phyloP scores from a whole-genome alignment of 495 filamentous ascomycete genomes.

The Chaetomidium leptoderma region DNA sequence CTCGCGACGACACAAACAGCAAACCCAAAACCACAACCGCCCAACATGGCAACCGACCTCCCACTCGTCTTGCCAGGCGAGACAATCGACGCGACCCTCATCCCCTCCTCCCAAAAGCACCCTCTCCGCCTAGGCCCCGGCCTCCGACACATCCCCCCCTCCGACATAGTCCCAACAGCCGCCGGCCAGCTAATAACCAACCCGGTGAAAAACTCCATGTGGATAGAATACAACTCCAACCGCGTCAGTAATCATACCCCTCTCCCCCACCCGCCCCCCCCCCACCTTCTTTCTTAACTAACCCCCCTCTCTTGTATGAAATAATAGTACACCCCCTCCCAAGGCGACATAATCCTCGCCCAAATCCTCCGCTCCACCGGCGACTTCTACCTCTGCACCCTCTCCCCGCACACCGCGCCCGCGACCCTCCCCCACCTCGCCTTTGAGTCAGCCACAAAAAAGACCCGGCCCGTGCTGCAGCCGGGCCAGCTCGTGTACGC shows the following conservation, averaged over 20 bases:
- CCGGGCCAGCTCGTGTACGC: constrained; percentile 81
- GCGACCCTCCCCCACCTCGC: constrained; percentile 79
- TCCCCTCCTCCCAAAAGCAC: constrained; percentile 57
- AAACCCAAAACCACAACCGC: too few species aligned
- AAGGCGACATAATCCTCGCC: constrained; percentile 79
- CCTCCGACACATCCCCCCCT: constrained; percentile 66
- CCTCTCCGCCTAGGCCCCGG: constrained; percentile 83
- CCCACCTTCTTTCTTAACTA: neutral
- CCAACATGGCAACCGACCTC: constrained; percentile 47
- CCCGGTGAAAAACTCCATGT: constrained; percentile 70
- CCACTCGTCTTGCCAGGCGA: constrained; percentile 77
- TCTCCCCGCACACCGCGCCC: constrained; percentile 61
- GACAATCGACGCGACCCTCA: constrained; percentile 58
- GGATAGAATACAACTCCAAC: constrained; percentile 65
- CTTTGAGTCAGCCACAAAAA: constrained; percentile 88
- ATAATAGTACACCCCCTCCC: constrained; percentile 67
- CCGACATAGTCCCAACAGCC: constrained; percentile 65
- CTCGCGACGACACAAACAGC: too few species aligned
- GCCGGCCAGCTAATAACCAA: constrained; percentile 78
- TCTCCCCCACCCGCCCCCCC: neutral
- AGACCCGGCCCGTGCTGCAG: constrained; percentile 74
- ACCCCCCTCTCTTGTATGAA: neutral
- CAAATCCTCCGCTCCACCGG: constrained; percentile 67
- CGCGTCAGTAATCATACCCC: constrained; percentile 42
- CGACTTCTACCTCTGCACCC: constrained; percentile 66